Conservation (phyloP, 2,329 filamentous ascomycete genomes). For the Penicillium italicum region DNA sequence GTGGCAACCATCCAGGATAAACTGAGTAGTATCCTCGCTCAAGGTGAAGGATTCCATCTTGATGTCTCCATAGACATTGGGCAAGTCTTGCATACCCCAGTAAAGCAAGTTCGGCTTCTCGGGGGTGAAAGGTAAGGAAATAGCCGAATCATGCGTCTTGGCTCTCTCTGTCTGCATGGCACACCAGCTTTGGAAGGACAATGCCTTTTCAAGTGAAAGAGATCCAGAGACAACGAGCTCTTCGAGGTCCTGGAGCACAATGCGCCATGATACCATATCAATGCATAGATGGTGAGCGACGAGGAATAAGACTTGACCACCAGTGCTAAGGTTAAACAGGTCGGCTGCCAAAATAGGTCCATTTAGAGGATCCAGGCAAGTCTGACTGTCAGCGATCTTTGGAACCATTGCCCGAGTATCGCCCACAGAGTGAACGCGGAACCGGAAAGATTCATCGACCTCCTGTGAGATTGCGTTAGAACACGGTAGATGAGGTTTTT, state of each 20-base stretch:
- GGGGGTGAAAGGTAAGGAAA: conserved; percentile 27
- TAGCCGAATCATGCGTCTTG: conserved; percentile 15
- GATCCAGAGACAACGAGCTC: conserved; percentile 34
- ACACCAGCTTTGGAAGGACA: conserved; percentile 42
- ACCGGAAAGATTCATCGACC: conserved; percentile 32
- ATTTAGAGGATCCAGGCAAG: conserved; percentile 31
- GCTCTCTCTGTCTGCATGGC: conserved; percentile 31
- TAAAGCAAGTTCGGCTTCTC: conserved; percentile 34
- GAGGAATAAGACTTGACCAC: conserved; percentile 31
- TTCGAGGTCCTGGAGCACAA: conserved; percentile 37
- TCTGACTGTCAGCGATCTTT: conserved; percentile 31
- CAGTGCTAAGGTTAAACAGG: conserved; percentile 36
- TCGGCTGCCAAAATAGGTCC: conserved; percentile 40
- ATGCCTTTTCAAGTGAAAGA: conserved; percentile 31
- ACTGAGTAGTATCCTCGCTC: conserved; percentile 31
- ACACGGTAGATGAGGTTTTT: not conserved
- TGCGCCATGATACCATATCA: conserved; percentile 36
- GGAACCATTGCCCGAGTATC: conserved; percentile 24
- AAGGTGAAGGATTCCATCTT: conserved; percentile 36
- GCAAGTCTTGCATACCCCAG: conserved; percentile 35
- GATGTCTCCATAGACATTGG: conserved; percentile 36
- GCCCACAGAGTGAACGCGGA: conserved; percentile 27
- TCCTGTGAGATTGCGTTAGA: conserved; percentile 24
- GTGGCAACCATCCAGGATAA: conserved; percentile 33
- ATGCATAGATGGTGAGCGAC: conserved; percentile 30